These are phyloP conservation scores for Recurvomyces mirabilis DNA, from an alignment of 495 filamentous ascomycete genomes.

Conservation along the genomic window DNA sequence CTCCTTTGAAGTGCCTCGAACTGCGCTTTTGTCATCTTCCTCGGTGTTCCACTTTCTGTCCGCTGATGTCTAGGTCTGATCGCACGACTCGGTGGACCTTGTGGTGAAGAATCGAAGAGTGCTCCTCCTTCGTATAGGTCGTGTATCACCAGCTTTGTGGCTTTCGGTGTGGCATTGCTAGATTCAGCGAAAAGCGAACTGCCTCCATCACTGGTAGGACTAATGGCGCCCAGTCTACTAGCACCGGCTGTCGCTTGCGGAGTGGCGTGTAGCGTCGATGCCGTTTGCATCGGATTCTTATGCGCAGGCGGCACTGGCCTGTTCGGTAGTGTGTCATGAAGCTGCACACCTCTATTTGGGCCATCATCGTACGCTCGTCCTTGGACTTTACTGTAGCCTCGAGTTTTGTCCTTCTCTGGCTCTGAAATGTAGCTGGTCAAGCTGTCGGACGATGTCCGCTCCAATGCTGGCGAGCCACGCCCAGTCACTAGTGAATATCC, in stretches of 20 bases:
- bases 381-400: too few species aligned
- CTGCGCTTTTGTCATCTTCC: slow-evolving; percentile 19
- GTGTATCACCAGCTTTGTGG: slow-evolving; percentile 8
- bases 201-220: slow-evolving; percentile 2
- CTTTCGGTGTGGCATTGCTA: slow-evolving; percentile 18
- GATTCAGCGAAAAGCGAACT: slow-evolving; percentile 15
- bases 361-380: too few species aligned
- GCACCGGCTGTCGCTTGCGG: slow-evolving; percentile 13
- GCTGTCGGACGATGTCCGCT: slow-evolving; percentile 12
- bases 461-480: slow-evolving; percentile 8
- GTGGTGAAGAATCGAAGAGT: slow-evolving; percentile 16
- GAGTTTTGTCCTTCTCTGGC: neutral
- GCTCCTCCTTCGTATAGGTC: slow-evolving; percentile 4
- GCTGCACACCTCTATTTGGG: too few species aligned
- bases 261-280: neutral
- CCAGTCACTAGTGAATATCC: slow-evolving; percentile 14
- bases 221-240: slow-evolving; percentile 7
- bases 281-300: too few species aligned
- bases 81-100: slow-evolving; percentile 18
- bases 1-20: slow-evolving; percentile 32
- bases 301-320: too few species aligned
- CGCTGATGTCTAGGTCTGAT: slow-evolving; percentile 14
- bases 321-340: too few species aligned
- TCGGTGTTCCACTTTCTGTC: slow-evolving; percentile 13
- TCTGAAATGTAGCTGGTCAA: neutral